A percentile compares a stretch with the other conserved stretches of the same genome.
Conservation (phyloP, 1,284 basidiomycete species). For the Cryptococcus sp. region DNA sequence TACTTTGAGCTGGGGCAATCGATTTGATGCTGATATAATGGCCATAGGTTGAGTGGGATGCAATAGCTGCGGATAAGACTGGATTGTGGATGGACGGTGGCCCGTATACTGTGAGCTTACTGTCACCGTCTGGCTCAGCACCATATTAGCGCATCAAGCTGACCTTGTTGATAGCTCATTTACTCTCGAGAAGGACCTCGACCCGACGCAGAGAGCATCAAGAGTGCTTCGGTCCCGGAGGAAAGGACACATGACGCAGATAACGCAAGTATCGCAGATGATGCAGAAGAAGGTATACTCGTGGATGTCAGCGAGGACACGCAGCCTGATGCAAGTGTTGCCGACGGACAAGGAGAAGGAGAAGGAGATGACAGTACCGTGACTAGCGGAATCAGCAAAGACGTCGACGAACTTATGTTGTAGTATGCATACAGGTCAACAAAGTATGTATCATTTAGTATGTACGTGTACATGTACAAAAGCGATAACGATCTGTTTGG, state of each 20-base stretch:
- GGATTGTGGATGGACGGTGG: conserved; percentile 49
- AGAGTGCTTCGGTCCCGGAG: not conserved
- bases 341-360: not conserved
- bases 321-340: no score
- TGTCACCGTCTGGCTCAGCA: no score
- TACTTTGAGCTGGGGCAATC: not conserved
- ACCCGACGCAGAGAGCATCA: conserved; percentile 4
- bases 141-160: no score
- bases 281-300: not conserved
- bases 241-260: no score
- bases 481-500: no score
- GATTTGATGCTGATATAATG: not conserved
- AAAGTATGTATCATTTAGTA: no score
- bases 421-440: no score
- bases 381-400: no score
- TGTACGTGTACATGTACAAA: no score
- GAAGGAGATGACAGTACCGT: not conserved
- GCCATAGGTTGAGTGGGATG: conserved; percentile 31
- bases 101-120: conserved; percentile 35
- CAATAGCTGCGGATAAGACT: conserved; percentile 34
- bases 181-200: conserved; percentile 34
- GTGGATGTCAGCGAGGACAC: not conserved
- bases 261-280: not conserved
- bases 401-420: not conserved
- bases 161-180: conserved; percentile 16